A percentile compares a stretch with the other conserved stretches of the same genome.
Conservation (phyloP, 352 stramenopile genomes). For the Pythium rhizo-oryzae region DNA sequence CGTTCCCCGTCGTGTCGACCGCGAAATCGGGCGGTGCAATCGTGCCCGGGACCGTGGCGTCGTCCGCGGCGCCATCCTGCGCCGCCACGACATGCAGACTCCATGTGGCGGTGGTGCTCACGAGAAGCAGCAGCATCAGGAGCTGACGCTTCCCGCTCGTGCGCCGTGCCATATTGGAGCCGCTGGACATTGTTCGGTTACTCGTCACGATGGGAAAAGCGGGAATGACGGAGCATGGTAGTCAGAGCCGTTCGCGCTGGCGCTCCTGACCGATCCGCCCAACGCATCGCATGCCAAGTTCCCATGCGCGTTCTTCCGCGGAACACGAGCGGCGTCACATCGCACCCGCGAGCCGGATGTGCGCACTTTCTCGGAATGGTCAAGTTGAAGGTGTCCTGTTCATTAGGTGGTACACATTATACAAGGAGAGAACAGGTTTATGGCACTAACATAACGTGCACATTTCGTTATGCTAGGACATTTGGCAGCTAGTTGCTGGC, state of each 20-base stretch:
- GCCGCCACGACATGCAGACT: neutral
- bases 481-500: neutral
- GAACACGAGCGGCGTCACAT: neutral
- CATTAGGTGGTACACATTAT: neutral
- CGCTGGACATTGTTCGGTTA: too few relatives aligned
- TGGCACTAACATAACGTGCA: conserved; percentile 4
- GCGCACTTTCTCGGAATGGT: neutral
- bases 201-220: too few relatives aligned
- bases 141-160: neutral
- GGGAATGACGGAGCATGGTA: too few relatives aligned
- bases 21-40: neutral
- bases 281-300: too few relatives aligned
- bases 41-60: neutral
- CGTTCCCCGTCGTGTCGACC: neutral
- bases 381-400: neutral
- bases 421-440: too few relatives aligned
- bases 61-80: neutral
- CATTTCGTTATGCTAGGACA: conserved; percentile 21
- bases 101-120: neutral
- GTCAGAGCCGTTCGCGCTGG: too few relatives aligned
- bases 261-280: too few relatives aligned
- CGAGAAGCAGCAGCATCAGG: neutral
- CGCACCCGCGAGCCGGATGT: neutral
- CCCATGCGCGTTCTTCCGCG: neutral
- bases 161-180: too few relatives aligned